These are phyloP conservation scores for Pseudoturritis turrita DNA, from an alignment of 345 rosid genomes.

Conservation along the genomic window DNA sequence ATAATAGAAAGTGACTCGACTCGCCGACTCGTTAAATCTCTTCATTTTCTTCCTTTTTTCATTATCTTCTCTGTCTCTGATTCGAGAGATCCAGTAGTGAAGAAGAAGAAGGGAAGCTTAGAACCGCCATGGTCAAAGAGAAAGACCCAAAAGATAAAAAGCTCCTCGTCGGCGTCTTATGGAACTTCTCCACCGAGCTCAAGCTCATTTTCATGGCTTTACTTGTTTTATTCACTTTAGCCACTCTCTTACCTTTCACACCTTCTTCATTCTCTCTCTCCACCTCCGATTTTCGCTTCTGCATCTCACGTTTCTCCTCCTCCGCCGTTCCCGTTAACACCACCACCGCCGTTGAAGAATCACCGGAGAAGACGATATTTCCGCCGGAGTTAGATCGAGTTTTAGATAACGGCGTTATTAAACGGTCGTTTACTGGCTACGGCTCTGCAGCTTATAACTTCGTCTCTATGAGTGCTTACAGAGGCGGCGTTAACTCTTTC, in stretches of 20 bases:
- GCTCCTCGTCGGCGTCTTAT: constrained; percentile 28
- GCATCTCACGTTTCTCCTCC: constrained; percentile 34
- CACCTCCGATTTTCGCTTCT: constrained; percentile 30
- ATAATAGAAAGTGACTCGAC: constrained; percentile 3
- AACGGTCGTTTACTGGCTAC: constrained; percentile 56
- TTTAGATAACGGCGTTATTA: constrained; percentile 43
- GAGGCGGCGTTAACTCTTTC: constrained; percentile 69
- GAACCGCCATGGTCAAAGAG: constrained; percentile 42
- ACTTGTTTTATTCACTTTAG: constrained; percentile 13
- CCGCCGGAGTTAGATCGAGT: constrained; percentile 35
- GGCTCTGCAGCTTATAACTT: constrained; percentile 85
- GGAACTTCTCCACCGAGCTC: constrained; percentile 29
- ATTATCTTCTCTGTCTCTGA: neutral
- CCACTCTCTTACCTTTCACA: constrained; percentile 11
- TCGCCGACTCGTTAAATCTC: constrained; percentile 18
- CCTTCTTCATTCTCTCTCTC: constrained; percentile 22
- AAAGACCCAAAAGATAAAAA: constrained; percentile 43
- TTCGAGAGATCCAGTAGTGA: constrained; percentile 10
- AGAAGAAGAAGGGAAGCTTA: neutral
- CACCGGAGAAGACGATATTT: neutral
- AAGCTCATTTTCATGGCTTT: constrained; percentile 28
- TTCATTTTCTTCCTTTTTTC: neutral
- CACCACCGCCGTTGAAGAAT: neutral
- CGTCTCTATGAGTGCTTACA: constrained; percentile 70
- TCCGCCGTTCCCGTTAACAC: constrained; percentile 20